Percentiles rank a stretch among this genome's conserved stretches.
These are phyloP conservation scores for Pueraria montana DNA, from an alignment of 306 rosid genomes.

Conservation along the genomic window DNA sequence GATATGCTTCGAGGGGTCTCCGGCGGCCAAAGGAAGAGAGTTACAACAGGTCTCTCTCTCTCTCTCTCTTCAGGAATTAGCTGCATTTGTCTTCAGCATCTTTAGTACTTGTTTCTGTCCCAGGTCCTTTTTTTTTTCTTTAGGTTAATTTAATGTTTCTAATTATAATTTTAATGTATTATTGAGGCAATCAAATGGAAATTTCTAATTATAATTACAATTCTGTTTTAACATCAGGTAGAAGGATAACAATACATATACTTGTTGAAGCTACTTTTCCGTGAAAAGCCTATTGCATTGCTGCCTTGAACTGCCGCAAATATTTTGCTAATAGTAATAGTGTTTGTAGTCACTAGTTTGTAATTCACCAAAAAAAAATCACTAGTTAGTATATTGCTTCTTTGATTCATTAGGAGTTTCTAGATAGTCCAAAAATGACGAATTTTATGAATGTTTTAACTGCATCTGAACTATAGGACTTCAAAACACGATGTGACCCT, in stretches of 20 bases:
- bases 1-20: constrained; percentile 91
- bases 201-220: not conserved
- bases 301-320: constrained; percentile 22
- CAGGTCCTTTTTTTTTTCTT: not conserved
- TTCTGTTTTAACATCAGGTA: constrained; percentile 1
- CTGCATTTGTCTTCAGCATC: constrained; percentile 20
- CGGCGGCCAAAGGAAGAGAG: constrained; percentile 95
- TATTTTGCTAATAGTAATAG: not conserved
- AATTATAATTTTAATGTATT: not conserved
- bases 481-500: constrained; percentile 19
- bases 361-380: too few species aligned
- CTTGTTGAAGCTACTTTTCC: not conserved
- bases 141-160: constrained; percentile 21
- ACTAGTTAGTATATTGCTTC: not conserved
- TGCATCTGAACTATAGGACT: constrained; percentile 34
- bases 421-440: constrained; percentile 18
- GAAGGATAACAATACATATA: not conserved
- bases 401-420: constrained; percentile 15
- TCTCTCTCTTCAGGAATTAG: not conserved
- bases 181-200: constrained; percentile 3
- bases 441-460: not conserved
- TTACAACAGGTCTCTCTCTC: constrained; percentile 76
- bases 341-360: not conserved
- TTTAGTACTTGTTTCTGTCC: constrained; percentile 6
- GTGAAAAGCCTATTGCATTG: constrained; percentile 1